Conservation (phyloP, 148 eudicot species). For the Rheum nobile region DNA sequence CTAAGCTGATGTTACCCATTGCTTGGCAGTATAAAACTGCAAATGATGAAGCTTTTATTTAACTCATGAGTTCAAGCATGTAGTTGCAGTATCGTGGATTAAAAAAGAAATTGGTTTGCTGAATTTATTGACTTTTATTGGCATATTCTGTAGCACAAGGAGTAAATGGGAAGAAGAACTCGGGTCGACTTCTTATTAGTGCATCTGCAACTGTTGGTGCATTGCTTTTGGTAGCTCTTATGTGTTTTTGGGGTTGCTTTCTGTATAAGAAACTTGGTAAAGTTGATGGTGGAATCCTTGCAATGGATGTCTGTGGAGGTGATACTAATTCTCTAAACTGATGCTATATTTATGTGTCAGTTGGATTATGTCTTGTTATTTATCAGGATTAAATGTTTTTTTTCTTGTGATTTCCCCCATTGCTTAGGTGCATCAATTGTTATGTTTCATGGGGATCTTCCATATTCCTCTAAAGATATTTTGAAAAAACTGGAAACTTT, state of each 20-base stretch:
- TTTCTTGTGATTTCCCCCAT: no score
- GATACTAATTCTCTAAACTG: slow-evolving; percentile 1
- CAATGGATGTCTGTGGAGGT: slow-evolving; percentile 87
- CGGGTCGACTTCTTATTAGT: slow-evolving; percentile 76
- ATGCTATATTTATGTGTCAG: no score
- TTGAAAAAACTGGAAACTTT: slow-evolving; percentile 74
- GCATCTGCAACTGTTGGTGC: slow-evolving; percentile 96
- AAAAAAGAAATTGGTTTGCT: neutral
- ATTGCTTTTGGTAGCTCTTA: no score
- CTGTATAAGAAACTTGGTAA: no score
- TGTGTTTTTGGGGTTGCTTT: no score
- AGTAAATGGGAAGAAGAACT: slow-evolving; percentile 40
- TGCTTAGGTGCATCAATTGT: slow-evolving; percentile 87
- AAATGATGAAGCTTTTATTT: no score
- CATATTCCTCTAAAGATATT: slow-evolving; percentile 88
- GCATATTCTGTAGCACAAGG: slow-evolving; percentile 20
- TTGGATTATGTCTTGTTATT: no score
- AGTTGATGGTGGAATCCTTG: no score
- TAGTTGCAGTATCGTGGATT: neutral
- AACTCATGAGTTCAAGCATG: no score
- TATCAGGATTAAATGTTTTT: neutral
- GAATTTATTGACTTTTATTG: neutral
- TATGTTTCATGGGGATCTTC: slow-evolving; percentile 97
- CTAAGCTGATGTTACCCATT: no score
- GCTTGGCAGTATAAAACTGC: no score